Conservation (phyloP, 441 rosid genomes). For the Populus hybrid region DNA sequence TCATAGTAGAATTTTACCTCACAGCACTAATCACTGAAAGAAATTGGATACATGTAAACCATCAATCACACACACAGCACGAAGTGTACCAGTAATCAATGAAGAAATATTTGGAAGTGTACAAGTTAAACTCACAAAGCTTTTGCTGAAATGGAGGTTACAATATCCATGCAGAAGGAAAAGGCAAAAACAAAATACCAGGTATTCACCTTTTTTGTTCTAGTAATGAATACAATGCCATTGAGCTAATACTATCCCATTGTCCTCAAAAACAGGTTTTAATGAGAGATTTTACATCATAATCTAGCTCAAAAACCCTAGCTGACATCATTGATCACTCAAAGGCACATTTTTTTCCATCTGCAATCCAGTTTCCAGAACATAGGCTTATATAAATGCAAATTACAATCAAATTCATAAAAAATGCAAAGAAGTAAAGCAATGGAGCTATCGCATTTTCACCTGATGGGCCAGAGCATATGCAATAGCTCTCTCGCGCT, state of each 20-base stretch:
- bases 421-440: neutral
- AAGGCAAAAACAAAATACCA: neutral
- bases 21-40: neutral
- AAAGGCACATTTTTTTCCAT: neutral
- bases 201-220: neutral
- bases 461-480: constrained; percentile 99
- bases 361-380: constrained; percentile 1
- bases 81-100: neutral
- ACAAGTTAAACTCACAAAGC: neutral
- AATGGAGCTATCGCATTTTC: constrained; percentile 16
- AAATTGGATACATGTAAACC: neutral
- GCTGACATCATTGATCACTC: neutral
- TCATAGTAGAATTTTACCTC: neutral
- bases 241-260: neutral
- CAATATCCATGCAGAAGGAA: neutral
- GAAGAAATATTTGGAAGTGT: neutral
- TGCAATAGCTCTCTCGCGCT: constrained; percentile 99
- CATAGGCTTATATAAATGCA: constrained; percentile 1
- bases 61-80: neutral
- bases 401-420: neutral
- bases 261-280: neutral
- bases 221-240: neutral
- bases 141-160: neutral
- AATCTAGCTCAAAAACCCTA: constrained; percentile 7
- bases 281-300: neutral